Evolutionary conservation across 208 protist species (phyloP).

Genomic region (Leishmania guyanensis): DNA sequence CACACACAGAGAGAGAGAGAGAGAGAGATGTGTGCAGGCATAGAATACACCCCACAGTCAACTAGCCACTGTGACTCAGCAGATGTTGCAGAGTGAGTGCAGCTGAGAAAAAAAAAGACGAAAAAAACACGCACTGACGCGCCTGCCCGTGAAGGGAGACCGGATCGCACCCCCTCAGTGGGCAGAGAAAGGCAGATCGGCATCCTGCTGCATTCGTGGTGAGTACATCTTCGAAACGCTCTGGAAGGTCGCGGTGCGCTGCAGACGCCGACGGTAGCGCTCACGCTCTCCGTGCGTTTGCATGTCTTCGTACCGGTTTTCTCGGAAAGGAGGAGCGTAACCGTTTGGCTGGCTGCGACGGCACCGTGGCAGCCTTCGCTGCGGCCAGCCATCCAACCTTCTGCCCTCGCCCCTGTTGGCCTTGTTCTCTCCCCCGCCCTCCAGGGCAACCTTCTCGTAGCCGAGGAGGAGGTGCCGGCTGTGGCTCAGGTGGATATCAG

Average conservation of each 20-base stretch:
- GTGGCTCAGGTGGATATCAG: conserved; percentile 34
- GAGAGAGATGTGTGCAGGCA: neutral
- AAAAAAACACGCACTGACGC: neutral
- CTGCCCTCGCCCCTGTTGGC: neutral
- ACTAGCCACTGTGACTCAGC: neutral
- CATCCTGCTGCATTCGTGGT: conserved; percentile 30
- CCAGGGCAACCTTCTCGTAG: conserved; percentile 48
- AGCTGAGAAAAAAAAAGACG: neutral
- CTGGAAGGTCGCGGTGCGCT: conserved; percentile 57
- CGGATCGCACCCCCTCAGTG: neutral
- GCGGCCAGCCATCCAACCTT: conserved; percentile 11
- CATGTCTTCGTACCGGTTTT: conserved; percentile 29
- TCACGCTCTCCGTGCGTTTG: conserved; percentile 37
- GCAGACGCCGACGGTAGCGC: conserved; percentile 48
- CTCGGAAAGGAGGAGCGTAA: conserved; percentile 4
- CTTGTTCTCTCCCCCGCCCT: neutral
- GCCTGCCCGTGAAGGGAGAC: neutral
- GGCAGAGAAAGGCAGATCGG: conserved; percentile 32
- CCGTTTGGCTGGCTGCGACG: neutral
- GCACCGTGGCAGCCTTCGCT: conserved; percentile 17
- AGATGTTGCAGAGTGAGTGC: neutral
- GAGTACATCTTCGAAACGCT: conserved; percentile 44
- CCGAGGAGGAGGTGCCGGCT: conserved; percentile 75
- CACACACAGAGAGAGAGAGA: neutral
- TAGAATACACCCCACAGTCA: neutral